Evolutionary conservation across 495 filamentous ascomycete genomes (phyloP).

Genomic region (Patellaria atrata): DNA sequence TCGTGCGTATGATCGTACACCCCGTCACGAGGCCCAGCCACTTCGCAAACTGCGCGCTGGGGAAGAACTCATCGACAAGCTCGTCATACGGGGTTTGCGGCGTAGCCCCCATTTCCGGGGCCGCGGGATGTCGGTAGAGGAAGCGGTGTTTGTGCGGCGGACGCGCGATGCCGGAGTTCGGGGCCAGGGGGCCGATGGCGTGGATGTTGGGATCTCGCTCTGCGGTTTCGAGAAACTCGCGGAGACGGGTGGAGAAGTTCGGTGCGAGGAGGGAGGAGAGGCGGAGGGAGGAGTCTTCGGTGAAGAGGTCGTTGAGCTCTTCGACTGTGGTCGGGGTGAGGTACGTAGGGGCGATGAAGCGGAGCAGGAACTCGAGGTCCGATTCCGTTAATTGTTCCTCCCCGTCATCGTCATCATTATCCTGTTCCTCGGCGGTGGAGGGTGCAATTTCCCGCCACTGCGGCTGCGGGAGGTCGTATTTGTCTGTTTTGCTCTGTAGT

Average conservation of each 20-base stretch:
- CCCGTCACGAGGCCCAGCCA: slow-evolving; percentile 77
- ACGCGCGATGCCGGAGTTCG: slow-evolving; percentile 50
- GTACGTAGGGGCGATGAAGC: slow-evolving; percentile 79
- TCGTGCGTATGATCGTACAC: slow-evolving; percentile 43
- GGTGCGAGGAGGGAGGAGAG: slow-evolving; percentile 61
- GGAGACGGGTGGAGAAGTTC: slow-evolving; percentile 57
- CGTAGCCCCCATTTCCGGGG: slow-evolving; percentile 4
- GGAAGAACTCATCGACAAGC: slow-evolving; percentile 62
- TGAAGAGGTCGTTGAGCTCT: slow-evolving; percentile 61
- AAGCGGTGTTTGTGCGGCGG: slow-evolving; percentile 95
- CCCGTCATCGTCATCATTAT: slow-evolving; percentile 29
- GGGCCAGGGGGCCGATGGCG: slow-evolving; percentile 34
- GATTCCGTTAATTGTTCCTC: slow-evolving; percentile 48
- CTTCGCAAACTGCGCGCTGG: slow-evolving; percentile 74
- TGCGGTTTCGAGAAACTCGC: slow-evolving; percentile 45
- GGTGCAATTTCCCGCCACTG: slow-evolving; percentile 36
- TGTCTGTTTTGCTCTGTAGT: slow-evolving; percentile 68
- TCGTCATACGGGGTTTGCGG: slow-evolving; percentile 49
- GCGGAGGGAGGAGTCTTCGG: slow-evolving; percentile 66
- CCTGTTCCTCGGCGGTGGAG: slow-evolving; percentile 26
- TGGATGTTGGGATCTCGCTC: slow-evolving; percentile 25
- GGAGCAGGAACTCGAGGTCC: slow-evolving; percentile 74
- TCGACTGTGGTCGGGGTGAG: slow-evolving; percentile 90
- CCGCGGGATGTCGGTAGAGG: slow-evolving; percentile 51
- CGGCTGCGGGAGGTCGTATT: slow-evolving; percentile 66